These are phyloP conservation scores for Mariannaea sp. DNA, from an alignment of 2,329 filamentous ascomycete genomes.

Conservation along the genomic window DNA sequence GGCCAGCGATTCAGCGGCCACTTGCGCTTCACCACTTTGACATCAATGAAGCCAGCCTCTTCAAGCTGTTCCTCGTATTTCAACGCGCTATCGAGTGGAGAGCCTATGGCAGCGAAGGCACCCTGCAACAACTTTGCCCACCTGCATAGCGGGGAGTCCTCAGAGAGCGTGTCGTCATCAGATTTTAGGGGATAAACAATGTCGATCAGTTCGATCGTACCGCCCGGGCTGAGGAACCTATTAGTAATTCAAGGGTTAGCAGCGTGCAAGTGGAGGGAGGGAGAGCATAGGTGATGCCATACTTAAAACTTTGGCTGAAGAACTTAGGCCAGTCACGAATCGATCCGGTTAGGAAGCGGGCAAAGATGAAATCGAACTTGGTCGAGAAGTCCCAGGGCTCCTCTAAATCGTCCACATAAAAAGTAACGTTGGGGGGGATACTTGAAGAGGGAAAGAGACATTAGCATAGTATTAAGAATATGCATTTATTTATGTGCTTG, in stretches of 20 bases:
- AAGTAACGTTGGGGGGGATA: background rate
- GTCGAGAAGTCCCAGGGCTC: background rate
- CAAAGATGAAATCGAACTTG: constrained; percentile 3
- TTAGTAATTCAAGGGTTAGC: background rate
- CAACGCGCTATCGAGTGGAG: constrained; percentile 6
- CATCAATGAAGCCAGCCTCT: constrained; percentile 18
- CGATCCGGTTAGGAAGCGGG: constrained; percentile 1
- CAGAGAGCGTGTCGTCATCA: constrained; percentile 16
- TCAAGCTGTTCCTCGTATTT: constrained; percentile 18
- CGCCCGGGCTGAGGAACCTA: background rate
- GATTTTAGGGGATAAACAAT: constrained; percentile 13
- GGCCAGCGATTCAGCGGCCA: constrained; percentile 25
- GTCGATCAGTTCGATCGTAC: constrained; percentile 23
- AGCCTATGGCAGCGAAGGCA: constrained; percentile 6
- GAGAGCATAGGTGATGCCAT: too few relatives aligned
- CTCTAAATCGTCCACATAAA: constrained; percentile 7
- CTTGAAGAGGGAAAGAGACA: too few relatives aligned
- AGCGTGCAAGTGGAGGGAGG: too few relatives aligned
- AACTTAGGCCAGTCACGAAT: constrained; percentile 1
- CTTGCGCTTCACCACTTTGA: constrained; percentile 15
- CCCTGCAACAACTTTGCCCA: constrained; percentile 23
- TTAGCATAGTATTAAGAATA: too few relatives aligned
- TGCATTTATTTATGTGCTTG: too few relatives aligned
- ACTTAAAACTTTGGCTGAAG: background rate
- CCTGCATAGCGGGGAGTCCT: constrained; percentile 19